A percentile compares a stretch with the other conserved stretches of the same genome.
Evolutionary conservation across 2,329 filamentous ascomycete genomes (phyloP).

Genomic region (Fusarium pininemorale): DNA sequence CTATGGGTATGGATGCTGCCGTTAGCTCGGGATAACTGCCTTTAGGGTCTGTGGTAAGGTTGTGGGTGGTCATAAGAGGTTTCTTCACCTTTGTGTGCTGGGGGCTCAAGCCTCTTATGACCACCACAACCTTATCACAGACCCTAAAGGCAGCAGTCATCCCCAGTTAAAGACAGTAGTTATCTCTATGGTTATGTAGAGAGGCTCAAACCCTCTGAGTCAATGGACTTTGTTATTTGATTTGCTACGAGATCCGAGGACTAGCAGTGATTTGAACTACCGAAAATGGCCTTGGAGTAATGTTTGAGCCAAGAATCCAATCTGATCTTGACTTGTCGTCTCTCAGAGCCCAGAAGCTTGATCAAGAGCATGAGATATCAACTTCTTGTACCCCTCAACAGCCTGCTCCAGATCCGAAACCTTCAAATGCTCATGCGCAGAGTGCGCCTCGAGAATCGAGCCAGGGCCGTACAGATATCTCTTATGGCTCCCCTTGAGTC

Average conservation of each 20-base stretch:
- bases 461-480: conserved; percentile 5
- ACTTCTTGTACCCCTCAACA: neutral
- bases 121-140: too few species aligned
- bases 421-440: conserved; percentile 8
- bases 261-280: neutral
- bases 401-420: neutral
- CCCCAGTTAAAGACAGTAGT: neutral
- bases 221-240: neutral
- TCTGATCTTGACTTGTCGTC: too few species aligned
- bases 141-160: too few species aligned
- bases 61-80: too few species aligned
- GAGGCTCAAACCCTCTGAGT: neutral
- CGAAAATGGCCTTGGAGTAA: too few species aligned
- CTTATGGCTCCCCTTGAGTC: neutral
- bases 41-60: too few species aligned
- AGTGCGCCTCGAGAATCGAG: conserved; percentile 3
- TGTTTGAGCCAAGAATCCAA: too few species aligned
- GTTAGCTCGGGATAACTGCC: neutral
- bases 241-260: neutral
- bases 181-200: accelerated
- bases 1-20: neutral
- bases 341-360: neutral
- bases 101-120: too few species aligned
- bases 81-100: too few species aligned
- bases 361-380: neutral